These are phyloP conservation scores for Beauveria scarabaeidicola DNA, from an alignment of 2,329 filamentous ascomycete genomes.

Conservation along the genomic window DNA sequence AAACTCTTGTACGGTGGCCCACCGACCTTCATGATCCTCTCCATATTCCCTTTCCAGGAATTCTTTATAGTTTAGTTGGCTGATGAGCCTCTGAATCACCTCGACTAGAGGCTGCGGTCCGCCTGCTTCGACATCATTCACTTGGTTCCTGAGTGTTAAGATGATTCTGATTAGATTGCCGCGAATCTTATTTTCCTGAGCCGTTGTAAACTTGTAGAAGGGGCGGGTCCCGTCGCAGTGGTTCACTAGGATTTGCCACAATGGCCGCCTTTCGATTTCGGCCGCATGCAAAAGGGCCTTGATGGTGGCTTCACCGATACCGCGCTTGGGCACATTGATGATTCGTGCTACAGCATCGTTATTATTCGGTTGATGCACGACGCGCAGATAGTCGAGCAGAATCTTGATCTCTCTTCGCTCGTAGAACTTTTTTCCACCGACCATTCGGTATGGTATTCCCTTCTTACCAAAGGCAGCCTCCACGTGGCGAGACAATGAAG, in stretches of 20 bases:
- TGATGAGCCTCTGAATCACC: conserved; percentile 45
- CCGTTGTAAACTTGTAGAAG: conserved; percentile 40
- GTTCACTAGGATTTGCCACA: conserved; percentile 65
- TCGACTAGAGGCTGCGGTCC: conserved; percentile 33
- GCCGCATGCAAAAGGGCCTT: conserved; percentile 70
- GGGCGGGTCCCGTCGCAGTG: conserved; percentile 43
- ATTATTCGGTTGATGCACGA: conserved; percentile 75
- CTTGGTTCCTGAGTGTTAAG: conserved; percentile 22
- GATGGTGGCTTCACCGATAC: conserved; percentile 72
- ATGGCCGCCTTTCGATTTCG: conserved; percentile 54
- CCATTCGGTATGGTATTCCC: conserved; percentile 85
- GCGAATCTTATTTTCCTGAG: conserved; percentile 45
- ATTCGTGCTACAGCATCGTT: conserved; percentile 79
- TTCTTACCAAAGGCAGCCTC: conserved; percentile 73
- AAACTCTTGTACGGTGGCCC: conserved; percentile 89
- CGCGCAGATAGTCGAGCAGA: conserved; percentile 77
- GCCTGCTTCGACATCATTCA: conserved; percentile 19
- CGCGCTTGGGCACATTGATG: conserved; percentile 74
- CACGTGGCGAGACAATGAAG: conserved; percentile 73
- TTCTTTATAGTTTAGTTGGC: conserved; percentile 63
- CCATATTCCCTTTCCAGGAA: conserved; percentile 63
- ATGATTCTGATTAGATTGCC: conserved; percentile 40
- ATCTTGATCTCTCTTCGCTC: conserved; percentile 84
- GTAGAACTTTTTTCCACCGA: conserved; percentile 83
- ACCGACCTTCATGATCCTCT: conserved; percentile 68